Conservation (phyloP, 371 early-diverging fungal genomes). For the Parasitella parasitica region DNA sequence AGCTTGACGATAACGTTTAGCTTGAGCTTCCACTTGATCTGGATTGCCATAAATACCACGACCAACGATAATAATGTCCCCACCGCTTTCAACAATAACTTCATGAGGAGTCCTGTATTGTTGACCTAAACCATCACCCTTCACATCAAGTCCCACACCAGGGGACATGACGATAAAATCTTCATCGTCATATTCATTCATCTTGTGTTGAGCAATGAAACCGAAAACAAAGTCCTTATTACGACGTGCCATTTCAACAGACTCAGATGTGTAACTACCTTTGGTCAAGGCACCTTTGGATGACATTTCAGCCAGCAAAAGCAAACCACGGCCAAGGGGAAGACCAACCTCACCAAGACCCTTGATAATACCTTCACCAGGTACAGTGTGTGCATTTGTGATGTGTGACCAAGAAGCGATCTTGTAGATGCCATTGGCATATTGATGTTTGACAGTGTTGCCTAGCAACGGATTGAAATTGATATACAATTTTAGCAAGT, state of each 20-base stretch:
- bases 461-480: constrained; percentile 41
- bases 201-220: constrained; percentile 83
- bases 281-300: constrained; percentile 83
- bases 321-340: constrained; percentile 78
- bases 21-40: constrained; percentile 69
- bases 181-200: constrained; percentile 64
- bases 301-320: constrained; percentile 97
- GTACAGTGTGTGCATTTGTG: constrained; percentile 91
- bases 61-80: constrained; percentile 97
- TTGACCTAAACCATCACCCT: constrained; percentile 90
- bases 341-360: constrained; percentile 86
- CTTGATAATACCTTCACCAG: constrained; percentile 94
- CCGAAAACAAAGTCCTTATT: constrained; percentile 92
- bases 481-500: not conserved
- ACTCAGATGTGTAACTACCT: constrained; percentile 79
- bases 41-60: constrained; percentile 90
- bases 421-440: constrained; percentile 85
- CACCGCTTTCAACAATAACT: constrained; percentile 80
- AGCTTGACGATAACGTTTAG: constrained; percentile 83
- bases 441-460: constrained; percentile 95
- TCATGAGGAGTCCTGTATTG: constrained; percentile 90
- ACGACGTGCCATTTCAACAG: constrained; percentile 84
- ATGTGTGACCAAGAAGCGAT: constrained; percentile 96
- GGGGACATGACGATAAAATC: constrained; percentile 95
- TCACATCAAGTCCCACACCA: constrained; percentile 84